phyloP scores from a whole-genome alignment of 805 yeast genomes.

The Cyberlindnera xylosilytica region DNA sequence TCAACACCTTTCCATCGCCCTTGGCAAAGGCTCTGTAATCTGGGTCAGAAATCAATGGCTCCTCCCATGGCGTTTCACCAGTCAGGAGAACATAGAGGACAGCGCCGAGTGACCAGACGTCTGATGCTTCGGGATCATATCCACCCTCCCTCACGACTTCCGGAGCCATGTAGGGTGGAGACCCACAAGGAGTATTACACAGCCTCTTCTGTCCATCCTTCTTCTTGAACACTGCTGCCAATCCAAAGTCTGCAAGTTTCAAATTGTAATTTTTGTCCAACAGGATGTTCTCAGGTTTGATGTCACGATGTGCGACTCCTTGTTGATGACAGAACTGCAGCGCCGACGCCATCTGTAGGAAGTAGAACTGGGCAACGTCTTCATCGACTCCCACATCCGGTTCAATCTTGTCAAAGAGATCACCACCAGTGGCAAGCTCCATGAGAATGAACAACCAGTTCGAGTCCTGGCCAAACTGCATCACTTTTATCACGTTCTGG shows the following conservation, averaged over 20 bases:
- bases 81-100: slow-evolving; percentile 58
- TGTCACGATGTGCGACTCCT: slow-evolving; percentile 67
- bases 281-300: slow-evolving; percentile 67
- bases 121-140: slow-evolving; percentile 57
- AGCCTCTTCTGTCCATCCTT: slow-evolving; percentile 43
- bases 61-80: slow-evolving; percentile 74
- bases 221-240: slow-evolving; percentile 58
- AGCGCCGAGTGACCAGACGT: slow-evolving; percentile 70
- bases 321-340: slow-evolving; percentile 55
- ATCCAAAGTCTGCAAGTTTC: slow-evolving; percentile 75
- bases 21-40: slow-evolving; percentile 41
- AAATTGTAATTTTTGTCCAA: slow-evolving; percentile 62
- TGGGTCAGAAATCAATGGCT: slow-evolving; percentile 50
- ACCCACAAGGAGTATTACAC: slow-evolving; percentile 59
- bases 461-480: slow-evolving; percentile 50
- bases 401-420: slow-evolving; percentile 73
- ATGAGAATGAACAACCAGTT: slow-evolving; percentile 63
- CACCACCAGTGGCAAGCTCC: slow-evolving; percentile 75
- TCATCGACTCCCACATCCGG: slow-evolving; percentile 69
- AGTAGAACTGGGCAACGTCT: slow-evolving; percentile 65
- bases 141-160: slow-evolving; percentile 47
- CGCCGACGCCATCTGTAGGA: slow-evolving; percentile 61
- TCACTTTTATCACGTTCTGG: slow-evolving; percentile 54
- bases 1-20: slow-evolving; percentile 43
- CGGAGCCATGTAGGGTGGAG: slow-evolving; percentile 80